Conservation (phyloP, 768 basidiomycete species). For the Chlorophyllum brunneum region DNA sequence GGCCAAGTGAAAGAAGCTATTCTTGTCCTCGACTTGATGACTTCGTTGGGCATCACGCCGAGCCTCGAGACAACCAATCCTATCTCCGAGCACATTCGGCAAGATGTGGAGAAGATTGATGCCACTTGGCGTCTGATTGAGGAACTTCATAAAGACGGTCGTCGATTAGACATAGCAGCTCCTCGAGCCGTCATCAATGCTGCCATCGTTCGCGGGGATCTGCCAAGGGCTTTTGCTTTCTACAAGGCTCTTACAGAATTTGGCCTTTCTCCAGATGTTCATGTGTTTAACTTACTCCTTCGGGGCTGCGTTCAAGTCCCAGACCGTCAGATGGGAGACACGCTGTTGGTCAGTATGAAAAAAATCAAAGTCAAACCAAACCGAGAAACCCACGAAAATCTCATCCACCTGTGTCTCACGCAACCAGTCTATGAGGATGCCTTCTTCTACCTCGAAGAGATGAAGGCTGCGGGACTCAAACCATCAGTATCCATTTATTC, state of each 20-base stretch:
- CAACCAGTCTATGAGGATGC: constrained; percentile 79
- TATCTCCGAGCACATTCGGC: constrained; percentile 45
- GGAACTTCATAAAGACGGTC: constrained; percentile 49
- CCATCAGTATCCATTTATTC: constrained; percentile 58
- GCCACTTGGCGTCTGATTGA: constrained; percentile 61
- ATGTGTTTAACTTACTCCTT: constrained; percentile 69
- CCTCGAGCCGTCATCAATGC: constrained; percentile 69
- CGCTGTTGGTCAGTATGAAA: constrained; percentile 65
- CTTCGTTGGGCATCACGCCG: constrained; percentile 45
- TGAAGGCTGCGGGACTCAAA: constrained; percentile 61
- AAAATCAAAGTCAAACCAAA: constrained; percentile 51
- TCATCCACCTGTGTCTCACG: constrained; percentile 68
- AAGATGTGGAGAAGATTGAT: constrained; percentile 54
- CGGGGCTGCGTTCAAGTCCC: constrained; percentile 54
- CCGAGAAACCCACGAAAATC: constrained; percentile 56
- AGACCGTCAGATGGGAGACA: constrained; percentile 66
- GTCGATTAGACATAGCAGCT: constrained; percentile 50
- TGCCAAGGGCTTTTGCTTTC: constrained; percentile 75
- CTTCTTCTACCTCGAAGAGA: constrained; percentile 85
- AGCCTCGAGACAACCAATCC: constrained; percentile 48
- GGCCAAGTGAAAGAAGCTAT: constrained; percentile 62
- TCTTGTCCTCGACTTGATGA: constrained; percentile 55
- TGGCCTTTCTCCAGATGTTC: constrained; percentile 49
- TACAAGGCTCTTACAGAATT: constrained; percentile 63
- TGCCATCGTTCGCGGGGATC: constrained; percentile 53